These are phyloP conservation scores for Mycosphaerelloides madeirae DNA, from an alignment of 2,329 filamentous ascomycete genomes.

Conservation along the genomic window DNA sequence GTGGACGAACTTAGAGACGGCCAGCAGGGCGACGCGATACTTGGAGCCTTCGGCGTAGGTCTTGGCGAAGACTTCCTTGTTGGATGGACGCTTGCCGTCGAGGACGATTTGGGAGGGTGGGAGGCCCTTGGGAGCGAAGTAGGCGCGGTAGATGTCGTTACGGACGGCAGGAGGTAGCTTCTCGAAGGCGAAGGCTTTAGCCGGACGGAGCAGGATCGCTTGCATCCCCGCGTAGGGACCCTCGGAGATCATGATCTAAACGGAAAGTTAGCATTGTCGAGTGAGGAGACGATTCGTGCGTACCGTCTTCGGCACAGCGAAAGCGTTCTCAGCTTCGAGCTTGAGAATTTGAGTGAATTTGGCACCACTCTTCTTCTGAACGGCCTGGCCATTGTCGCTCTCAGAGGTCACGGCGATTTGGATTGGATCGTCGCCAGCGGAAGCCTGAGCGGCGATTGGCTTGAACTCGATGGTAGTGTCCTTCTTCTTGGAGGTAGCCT, in stretches of 20 bases:
- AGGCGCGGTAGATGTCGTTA: slow-evolving; percentile 27
- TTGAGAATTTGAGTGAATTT: slow-evolving; percentile 29
- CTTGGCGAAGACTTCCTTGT: slow-evolving; percentile 30
- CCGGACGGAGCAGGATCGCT: slow-evolving; percentile 33
- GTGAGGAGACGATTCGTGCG: slow-evolving; percentile 5
- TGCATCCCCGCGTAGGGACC: slow-evolving; percentile 31
- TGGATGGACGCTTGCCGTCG: slow-evolving; percentile 25
- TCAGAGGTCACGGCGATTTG: slow-evolving; percentile 26
- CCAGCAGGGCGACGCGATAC: slow-evolving; percentile 31
- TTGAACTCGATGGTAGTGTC: slow-evolving; percentile 11
- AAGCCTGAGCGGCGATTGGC: slow-evolving; percentile 11
- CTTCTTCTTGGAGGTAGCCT: slow-evolving; percentile 16
- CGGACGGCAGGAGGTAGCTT: slow-evolving; percentile 28
- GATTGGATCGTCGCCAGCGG: slow-evolving; percentile 10
- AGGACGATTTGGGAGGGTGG: slow-evolving; percentile 27
- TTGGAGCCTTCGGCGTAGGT: slow-evolving; percentile 29
- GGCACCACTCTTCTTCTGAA: slow-evolving; percentile 16
- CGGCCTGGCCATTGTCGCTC: slow-evolving; percentile 19
- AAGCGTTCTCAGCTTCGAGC: slow-evolving; percentile 28
- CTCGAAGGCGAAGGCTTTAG: slow-evolving; percentile 32
- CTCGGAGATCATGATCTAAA: slow-evolving; percentile 26
- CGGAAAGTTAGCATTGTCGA: slow-evolving; percentile 4
- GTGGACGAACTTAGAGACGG: slow-evolving; percentile 31
- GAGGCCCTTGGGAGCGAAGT: slow-evolving; percentile 28
- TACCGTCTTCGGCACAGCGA: slow-evolving; percentile 32